Evolutionary conservation across 257 asterid species (phyloP), one percentile per base, ranked within the genome.

Genomic region (Linaria vulgaris): DNA sequence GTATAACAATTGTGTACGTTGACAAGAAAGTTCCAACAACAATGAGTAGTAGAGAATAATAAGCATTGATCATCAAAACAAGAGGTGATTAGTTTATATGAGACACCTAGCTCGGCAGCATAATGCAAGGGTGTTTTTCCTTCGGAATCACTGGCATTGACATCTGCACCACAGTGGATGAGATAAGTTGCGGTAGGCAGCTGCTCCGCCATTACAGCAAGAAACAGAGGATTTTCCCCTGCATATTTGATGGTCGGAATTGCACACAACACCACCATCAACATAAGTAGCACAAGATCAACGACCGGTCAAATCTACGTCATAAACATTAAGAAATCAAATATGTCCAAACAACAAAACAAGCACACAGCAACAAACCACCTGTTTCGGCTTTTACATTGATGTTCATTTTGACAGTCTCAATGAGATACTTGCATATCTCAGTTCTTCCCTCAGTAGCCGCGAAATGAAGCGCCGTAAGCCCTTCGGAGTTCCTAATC

Each of bases 171-270:
- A 22, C 31, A 17, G 12, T 63, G 43, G 27, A 72, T 27, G 7
- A 76, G 75, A 64, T n/a, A 63, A 11, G 1, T 4, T 8, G 68
- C 41, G 20, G 75, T 68, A 3, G 24, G 50, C 6, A 10, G 30
- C 25, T 25, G 37, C 15, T 47, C 43, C 30, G 16, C 17, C 52
- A 16, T 9, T 24, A 59, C 19, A 31, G 81, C 77, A 17, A 25
- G 50, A 24, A 13, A 19, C 64, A 76, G 53, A 54, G 77, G 69
- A n/a, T 71, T 76, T 1, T 52, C 25, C 16, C 78, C 78, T 71
- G 74, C 23, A 22, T 49, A 49, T 0, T 57, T 56, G 11, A 17
- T 4, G 37, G 21, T 15, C 9, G 61, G 12, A 34, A 22, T 11
- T 12, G 17, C 49, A 44, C 17, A 30, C 37, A 30, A n/a, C 49